Base-by-base conservation (phyloP, 257 asterid genomes). In the Nicotiana tabacum region DNA sequence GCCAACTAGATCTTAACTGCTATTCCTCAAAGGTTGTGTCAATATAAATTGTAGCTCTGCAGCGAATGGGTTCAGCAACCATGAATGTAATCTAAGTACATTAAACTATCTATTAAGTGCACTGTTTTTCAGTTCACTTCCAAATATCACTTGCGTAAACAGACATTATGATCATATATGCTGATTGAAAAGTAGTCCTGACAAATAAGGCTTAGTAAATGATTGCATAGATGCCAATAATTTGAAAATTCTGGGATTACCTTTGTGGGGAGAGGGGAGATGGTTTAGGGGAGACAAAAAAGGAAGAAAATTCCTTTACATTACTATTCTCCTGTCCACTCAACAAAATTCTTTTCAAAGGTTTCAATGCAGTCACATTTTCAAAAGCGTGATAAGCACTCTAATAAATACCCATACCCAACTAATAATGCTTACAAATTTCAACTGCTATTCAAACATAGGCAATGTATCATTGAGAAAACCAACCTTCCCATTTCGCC, bases 401-500 rank as follows among this genome's bases (percentile, higher is more conserved):
- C 60, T 21, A 2, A 77, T 2, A 65, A 46, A 77, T 62, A 66
- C 37, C 32, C 35, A 70, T 21, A 13, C 1, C 27, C 46, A 76
- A 76, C 46, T 51, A 76, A 51, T 46, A 27, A 76, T 51, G 43
- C 80, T 51, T 3, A 8, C 46, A 51, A 82, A 81, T 24, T 29
- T n/a, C 29, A 61, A 46, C 27, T 58, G 55, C 33, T n/a, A 51
- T 66, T 33, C 46, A 24, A 32, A 33, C 57, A 33, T 27, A 48
- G 80, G 46, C 0, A 55, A 68, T 27, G 9, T n/a, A 56, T 10
- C 43, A 29, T 13, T 29, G 80, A 51, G 27, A 51, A 60, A 6
- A 56, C 76, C 90, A 86, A 95, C 99, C 97, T 95, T 95, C 84
- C 99, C 98, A 35, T 92, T 95, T 87, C 99, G 95, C 83, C 99